A percentile compares a stretch with the other conserved stretches of the same genome.
Conservation (phyloP, 1,139 yeast species). For the Scheffersomyces insectosa region DNA sequence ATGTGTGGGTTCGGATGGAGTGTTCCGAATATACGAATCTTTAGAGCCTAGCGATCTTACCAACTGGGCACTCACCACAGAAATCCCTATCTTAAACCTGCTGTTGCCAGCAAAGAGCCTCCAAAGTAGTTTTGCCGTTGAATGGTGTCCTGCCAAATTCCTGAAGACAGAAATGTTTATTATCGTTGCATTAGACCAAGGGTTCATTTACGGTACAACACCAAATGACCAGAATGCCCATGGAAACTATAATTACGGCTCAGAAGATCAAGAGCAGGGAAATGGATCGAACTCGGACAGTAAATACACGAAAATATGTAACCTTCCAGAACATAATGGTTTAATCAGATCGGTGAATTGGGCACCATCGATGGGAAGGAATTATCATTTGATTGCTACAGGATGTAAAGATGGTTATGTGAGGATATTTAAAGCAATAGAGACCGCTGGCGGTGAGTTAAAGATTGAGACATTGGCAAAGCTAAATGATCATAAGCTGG, state of each 20-base stretch:
- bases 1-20: slow-evolving; percentile 88
- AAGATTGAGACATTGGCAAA: slow-evolving; percentile 40
- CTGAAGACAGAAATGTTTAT: slow-evolving; percentile 72
- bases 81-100: slow-evolving; percentile 64
- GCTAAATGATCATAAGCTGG: slow-evolving; percentile 74
- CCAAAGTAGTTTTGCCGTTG: slow-evolving; percentile 82
- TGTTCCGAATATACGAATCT: slow-evolving; percentile 82
- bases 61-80: slow-evolving; percentile 78
- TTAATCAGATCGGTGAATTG: slow-evolving; percentile 87
- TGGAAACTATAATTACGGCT: slow-evolving; percentile 24
- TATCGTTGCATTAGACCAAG: slow-evolving; percentile 86
- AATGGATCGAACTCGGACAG: slow-evolving; percentile 13
- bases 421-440: slow-evolving; percentile 75
- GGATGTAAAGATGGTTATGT: slow-evolving; percentile 95
- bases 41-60: slow-evolving; percentile 83
- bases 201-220: slow-evolving; percentile 66
- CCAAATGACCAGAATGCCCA: slow-evolving; percentile 16
- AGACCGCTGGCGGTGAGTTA: slow-evolving; percentile 32
- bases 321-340: slow-evolving; percentile 77
- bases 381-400: slow-evolving; percentile 85
- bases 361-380: slow-evolving; percentile 97
- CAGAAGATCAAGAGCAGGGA: slow-evolving; percentile 6
- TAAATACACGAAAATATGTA: slow-evolving; percentile 37
- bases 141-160: slow-evolving; percentile 93
- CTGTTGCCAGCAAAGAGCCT: slow-evolving; percentile 71